A percentile compares a stretch with the other conserved stretches of the same genome.
Evolutionary conservation across 371 early-diverging fungal species (phyloP).

Genomic region (Mycotypha africana): DNA sequence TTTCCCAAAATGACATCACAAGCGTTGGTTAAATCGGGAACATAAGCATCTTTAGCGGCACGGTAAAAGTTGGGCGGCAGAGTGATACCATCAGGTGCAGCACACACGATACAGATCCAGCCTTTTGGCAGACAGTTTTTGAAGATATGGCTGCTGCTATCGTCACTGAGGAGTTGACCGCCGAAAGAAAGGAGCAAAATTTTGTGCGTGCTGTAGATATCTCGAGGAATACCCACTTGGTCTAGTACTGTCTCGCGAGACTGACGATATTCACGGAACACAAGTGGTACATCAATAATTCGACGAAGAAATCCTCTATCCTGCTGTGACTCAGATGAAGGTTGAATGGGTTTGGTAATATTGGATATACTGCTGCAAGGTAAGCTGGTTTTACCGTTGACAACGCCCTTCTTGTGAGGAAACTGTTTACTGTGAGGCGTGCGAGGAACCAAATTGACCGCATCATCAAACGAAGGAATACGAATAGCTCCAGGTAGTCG

Average conservation of each 20-base stretch:
- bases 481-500: conserved; percentile 67
- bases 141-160: no score
- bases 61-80: conserved; percentile 55
- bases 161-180: conserved; percentile 55
- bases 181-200: conserved; percentile 74
- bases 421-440: conserved; percentile 25
- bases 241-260: conserved; percentile 50
- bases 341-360: no score
- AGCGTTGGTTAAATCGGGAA: conserved; percentile 73
- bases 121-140: conserved; percentile 57
- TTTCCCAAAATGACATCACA: conserved; percentile 76
- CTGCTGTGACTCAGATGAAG: no score
- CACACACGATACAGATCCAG: conserved; percentile 75
- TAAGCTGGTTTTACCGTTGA: conserved; percentile 36
- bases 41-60: conserved; percentile 60
- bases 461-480: conserved; percentile 59
- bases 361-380: conserved; percentile 32
- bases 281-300: conserved; percentile 57
- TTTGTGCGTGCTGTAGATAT: conserved; percentile 50
- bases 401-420: conserved; percentile 33
- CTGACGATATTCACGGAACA: conserved; percentile 48
- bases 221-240: conserved; percentile 53
- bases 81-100: conserved; percentile 46
- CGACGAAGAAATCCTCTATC: conserved; percentile 19
- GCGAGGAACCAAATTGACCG: conserved; percentile 28